Conservation (phyloP, 1,139 yeast genomes). For the Debaryomyces udenii region DNA sequence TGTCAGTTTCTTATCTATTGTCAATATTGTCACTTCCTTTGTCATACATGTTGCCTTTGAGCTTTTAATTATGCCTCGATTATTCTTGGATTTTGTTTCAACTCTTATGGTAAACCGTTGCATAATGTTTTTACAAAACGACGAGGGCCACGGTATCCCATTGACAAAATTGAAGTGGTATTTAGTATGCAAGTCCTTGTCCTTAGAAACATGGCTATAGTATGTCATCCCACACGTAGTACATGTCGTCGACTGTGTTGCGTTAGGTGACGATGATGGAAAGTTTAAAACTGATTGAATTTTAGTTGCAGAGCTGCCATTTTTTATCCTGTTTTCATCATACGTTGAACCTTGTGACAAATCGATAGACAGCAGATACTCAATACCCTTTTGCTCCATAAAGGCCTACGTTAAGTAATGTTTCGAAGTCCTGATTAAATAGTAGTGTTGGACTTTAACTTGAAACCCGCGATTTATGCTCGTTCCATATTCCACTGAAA, state of each 20-base stretch:
- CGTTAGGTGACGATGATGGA: constrained; percentile 11
- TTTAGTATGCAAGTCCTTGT: constrained; percentile 48
- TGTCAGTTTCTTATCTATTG: constrained; percentile 21
- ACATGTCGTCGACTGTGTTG: constrained; percentile 41
- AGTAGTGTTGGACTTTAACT: too few species aligned
- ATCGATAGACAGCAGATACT: constrained; percentile 4
- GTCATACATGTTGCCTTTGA: constrained; percentile 6
- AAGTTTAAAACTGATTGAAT: constrained; percentile 21
- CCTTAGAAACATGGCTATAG: constrained; percentile 45
- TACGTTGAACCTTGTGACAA: constrained; percentile 2
- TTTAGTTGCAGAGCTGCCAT: constrained; percentile 8
- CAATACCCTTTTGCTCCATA: constrained; percentile 9
- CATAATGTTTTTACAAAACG: constrained; percentile 31
- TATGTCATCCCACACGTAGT: constrained; percentile 64
- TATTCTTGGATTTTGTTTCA: constrained; percentile 4
- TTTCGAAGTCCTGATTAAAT: too few species aligned
- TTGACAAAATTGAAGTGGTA: constrained; percentile 49
- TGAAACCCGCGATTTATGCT: neutral
- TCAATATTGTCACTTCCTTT: constrained; percentile 15
- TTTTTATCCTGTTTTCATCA: constrained; percentile 4
- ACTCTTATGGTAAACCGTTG: constrained; percentile 27
- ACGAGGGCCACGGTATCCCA: constrained; percentile 50
- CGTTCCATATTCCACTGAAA: constrained; percentile 1
- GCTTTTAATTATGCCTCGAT: constrained; percentile 5
- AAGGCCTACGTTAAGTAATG: neutral